Base-by-base conservation (phyloP, 108 stramenopile genomes). In the Pseudonitzschia pungens region DNA sequence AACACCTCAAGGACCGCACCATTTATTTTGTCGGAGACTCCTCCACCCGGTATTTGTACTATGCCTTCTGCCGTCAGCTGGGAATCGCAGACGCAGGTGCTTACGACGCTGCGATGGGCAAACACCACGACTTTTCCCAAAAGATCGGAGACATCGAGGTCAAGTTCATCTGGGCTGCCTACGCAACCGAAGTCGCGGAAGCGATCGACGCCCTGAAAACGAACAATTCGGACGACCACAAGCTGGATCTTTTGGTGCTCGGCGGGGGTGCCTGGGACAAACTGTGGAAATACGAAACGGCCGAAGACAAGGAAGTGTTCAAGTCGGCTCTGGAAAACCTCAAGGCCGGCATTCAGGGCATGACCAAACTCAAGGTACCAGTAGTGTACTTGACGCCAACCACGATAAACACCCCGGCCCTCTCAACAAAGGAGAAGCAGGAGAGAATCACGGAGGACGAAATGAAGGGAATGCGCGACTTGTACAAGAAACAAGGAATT, bases 251-350 rank as follows among this genome's bases (percentile, higher is more conserved):
- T 33, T 72, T 94, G 45, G 79, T 94, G 12, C 50, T 94, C 27
- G 93, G 93, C 56, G 90, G 93, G 27, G 93, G 93, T 24, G 88
- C 93, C 15, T 92, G 91, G 91, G 93, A 94, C 73, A 77, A 83
- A 22, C 78, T 92, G 11, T 90, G 89, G 77, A 67, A 68, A 6
- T 92, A 82, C 73, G 63, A 77, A 8, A 85, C 87, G 12, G 83
- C 84, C 16, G 83, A 84, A 76, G 83, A 92, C 36, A 74, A 87
- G 24, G 65, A 82, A 33, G 76, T 83, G 12, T 74, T 89, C 62
- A 72, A 81, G 20, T 42, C 59, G 27, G 72, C 76, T 18, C 56
- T 88, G 44, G 68, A 76, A 50, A 76, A 78, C 1, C 70, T 93
- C 29, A 75, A 69, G 21, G 51, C 70, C 43, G 53, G 84, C 62